These are phyloP conservation scores for Aquilaria sinensis DNA, from an alignment of 345 rosid genomes.

Conservation along the genomic window DNA sequence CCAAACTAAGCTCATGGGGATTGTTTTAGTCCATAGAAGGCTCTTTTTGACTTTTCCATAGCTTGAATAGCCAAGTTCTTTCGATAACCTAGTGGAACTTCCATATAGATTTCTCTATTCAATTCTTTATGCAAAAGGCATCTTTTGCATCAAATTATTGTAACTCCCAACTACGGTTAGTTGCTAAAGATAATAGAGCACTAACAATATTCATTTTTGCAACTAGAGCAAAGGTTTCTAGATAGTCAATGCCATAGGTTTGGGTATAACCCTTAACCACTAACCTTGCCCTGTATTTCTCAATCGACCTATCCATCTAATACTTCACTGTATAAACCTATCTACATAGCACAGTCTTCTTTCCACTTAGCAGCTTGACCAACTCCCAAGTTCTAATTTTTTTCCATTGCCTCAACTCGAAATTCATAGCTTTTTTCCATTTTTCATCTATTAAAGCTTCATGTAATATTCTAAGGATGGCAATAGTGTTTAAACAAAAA, in stretches of 20 bases:
- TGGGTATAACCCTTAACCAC: not conserved
- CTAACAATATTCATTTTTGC: not conserved
- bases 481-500: no score
- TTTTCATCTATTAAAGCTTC: not conserved
- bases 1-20: not conserved
- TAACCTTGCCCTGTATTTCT: not conserved
- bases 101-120: not conserved
- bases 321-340: not conserved
- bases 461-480: no score
- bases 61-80: not conserved
- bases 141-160: not conserved
- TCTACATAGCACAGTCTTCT: not conserved
- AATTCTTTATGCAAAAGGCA: not conserved
- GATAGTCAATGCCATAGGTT: no score
- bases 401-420: not conserved
- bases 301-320: not conserved
- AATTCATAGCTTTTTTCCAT: no score
- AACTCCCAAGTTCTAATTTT: not conserved
- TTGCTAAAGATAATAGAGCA: not conserved
- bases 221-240: no score
- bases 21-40: not conserved
- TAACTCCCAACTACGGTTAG: not conserved
- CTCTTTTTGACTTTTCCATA: not conserved
- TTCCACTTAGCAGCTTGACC: not conserved
- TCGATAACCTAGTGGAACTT: not conserved